phyloP scores from a whole-genome alignment of 441 rosid species.

The Corymbia citriodora region DNA sequence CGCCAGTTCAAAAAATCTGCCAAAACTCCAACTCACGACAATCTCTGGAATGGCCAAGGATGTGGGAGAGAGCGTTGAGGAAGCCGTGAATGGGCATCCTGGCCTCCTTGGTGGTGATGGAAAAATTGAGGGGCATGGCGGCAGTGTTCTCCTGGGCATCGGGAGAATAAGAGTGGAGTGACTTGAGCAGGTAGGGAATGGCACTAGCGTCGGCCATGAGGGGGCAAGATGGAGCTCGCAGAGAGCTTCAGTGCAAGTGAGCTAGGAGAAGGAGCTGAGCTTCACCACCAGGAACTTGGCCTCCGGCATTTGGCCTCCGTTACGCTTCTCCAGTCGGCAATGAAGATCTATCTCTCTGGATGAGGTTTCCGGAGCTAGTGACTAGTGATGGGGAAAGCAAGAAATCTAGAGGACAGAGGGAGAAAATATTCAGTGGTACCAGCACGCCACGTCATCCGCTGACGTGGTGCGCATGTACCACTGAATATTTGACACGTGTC shows the following conservation, averaged over 20 bases:
- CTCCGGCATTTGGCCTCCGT: constrained; percentile 34
- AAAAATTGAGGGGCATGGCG: constrained; percentile 67
- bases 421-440: too few relatives aligned
- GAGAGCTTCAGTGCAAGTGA: constrained; percentile 47
- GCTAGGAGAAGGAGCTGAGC: constrained; percentile 75
- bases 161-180: constrained; percentile 55
- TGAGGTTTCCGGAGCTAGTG: not conserved
- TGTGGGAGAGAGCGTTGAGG: constrained; percentile 74
- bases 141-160: constrained; percentile 73
- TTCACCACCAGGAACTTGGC: constrained; percentile 45
- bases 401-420: not conserved
- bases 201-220: constrained; percentile 63
- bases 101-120: constrained; percentile 53
- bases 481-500: too few relatives aligned
- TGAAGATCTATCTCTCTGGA: not conserved
- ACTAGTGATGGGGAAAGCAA: not conserved
- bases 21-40: constrained; percentile 42
- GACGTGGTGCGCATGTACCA: too few relatives aligned
- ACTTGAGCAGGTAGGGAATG: constrained; percentile 68
- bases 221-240: constrained; percentile 57
- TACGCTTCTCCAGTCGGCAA: not conserved
- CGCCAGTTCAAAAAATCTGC: constrained; percentile 56
- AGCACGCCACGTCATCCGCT: too few relatives aligned
- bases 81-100: constrained; percentile 72
- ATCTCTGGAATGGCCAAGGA: constrained; percentile 47